Percentiles rank a stretch among this genome's conserved stretches.
phyloP scores from a whole-genome alignment of 495 filamentous ascomycete genomes.

The Penicillium arizonense region DNA sequence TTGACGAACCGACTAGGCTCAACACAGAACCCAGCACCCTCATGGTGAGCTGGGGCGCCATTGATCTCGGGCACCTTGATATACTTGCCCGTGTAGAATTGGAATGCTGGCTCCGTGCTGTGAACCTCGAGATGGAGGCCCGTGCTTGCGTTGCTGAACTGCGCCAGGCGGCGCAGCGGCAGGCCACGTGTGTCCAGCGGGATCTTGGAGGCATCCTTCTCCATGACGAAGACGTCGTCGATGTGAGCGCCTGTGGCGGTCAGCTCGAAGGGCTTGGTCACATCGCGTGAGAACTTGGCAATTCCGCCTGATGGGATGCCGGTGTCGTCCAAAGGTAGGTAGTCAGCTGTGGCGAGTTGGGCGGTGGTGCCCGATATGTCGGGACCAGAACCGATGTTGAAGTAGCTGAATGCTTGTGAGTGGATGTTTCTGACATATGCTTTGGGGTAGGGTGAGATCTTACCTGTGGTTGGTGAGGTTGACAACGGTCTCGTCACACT shows the following conservation, averaged over 20 bases:
- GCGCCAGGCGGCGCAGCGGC: conserved; percentile 62
- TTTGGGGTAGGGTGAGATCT: conserved; percentile 6
- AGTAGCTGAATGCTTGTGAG: conserved; percentile 64
- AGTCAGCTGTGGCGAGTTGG: conserved; percentile 64
- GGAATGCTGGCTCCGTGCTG: conserved; percentile 93
- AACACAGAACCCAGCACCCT: conserved; percentile 79
- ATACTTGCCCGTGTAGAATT: conserved; percentile 89
- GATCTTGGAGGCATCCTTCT: conserved; percentile 57
- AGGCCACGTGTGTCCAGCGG: conserved; percentile 72
- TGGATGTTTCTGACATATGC: neutral
- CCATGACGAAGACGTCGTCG: conserved; percentile 87
- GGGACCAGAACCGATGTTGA: conserved; percentile 70
- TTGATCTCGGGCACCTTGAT: conserved; percentile 73
- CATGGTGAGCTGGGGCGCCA: conserved; percentile 58
- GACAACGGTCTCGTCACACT: conserved; percentile 80
- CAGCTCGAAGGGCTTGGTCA: conserved; percentile 62
- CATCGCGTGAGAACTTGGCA: conserved; percentile 53
- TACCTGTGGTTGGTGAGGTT: conserved; percentile 96
- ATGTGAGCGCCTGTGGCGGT: conserved; percentile 66
- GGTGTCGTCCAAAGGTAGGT: conserved; percentile 70
- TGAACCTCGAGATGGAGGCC: conserved; percentile 78
- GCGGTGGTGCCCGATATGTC: conserved; percentile 75
- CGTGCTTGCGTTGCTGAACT: conserved; percentile 66
- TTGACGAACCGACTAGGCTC: conserved; percentile 92
- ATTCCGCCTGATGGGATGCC: conserved; percentile 60